A percentile compares a stretch with the other conserved stretches of the same genome.
Conservation (phyloP, 2,329 filamentous ascomycete species). For the Nemania serpens region DNA sequence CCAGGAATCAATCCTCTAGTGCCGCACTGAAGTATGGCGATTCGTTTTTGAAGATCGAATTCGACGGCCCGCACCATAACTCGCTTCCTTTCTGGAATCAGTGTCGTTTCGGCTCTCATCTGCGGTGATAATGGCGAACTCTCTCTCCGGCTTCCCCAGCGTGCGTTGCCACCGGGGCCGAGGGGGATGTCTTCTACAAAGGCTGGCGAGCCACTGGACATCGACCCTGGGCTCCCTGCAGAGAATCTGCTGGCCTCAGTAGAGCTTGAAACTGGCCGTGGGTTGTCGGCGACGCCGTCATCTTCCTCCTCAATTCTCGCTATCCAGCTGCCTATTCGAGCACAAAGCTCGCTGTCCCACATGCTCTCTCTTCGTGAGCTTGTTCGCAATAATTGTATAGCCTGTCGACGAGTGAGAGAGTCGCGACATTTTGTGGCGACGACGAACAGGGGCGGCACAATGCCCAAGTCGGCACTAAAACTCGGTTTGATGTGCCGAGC, state of each 20-base stretch:
- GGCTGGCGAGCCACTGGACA: conserved; percentile 39
- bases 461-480: conserved; percentile 67
- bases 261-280: conserved; percentile 39
- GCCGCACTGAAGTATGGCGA: conserved; percentile 58
- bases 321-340: conserved; percentile 60
- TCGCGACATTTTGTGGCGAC: conserved; percentile 70
- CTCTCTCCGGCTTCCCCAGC: conserved; percentile 44
- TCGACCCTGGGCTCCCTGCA: conserved; percentile 31
- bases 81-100: conserved; percentile 57
- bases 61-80: conserved; percentile 62
- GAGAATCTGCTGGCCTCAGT: conserved; percentile 36
- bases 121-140: conserved; percentile 29
- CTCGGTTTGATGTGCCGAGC: conserved; percentile 61
- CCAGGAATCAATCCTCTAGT: conserved; percentile 56
- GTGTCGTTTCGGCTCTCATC: conserved; percentile 31
- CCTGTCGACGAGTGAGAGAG: conserved; percentile 58
- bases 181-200: conserved; percentile 45
- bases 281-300: conserved; percentile 35
- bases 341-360: conserved; percentile 68
- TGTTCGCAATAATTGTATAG: conserved; percentile 63
- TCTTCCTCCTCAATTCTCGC: conserved; percentile 59
- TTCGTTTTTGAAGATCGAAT: conserved; percentile 59
- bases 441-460: conserved; percentile 67
- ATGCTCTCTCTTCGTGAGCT: conserved; percentile 68
- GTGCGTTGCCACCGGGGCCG: conserved; percentile 51